Evolutionary conservation across 2,329 filamentous ascomycete species (phyloP), one percentile per base, ranked within the genome.

Genomic region (Ophiosphaerella korrae): DNA sequence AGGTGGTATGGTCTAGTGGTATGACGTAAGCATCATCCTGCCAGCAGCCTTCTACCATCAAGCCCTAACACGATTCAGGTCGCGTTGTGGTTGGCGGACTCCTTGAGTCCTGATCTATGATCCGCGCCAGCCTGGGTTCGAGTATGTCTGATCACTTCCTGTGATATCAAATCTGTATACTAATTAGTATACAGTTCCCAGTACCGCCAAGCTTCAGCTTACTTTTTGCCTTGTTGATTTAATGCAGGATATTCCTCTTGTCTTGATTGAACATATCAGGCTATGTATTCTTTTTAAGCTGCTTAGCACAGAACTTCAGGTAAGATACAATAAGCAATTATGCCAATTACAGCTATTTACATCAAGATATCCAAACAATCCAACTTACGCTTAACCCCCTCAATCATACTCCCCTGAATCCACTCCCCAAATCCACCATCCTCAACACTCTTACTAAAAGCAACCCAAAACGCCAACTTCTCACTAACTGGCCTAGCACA

Each of bases 381-480:
- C 11, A 29, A 29, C 26, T 11, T 11, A 29, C 4, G 5, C 29
- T 16, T 14, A 36, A 40, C 37, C 42, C 41, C 43, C 23, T 12
- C 48, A 24, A 70, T 43, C 67, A 82, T 72, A 35, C 71, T 67
- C 3, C 60, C 63, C 46, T 64, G 70, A 53, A 86, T 64, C 67
- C 80, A 86, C 50, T 82, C 80, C 34, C 76, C 73, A 67, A 87
- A 80, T 2, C 80, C 80, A 6, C 70, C 78, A 55, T 85, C 63
- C 13, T 47, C 81, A 14, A 87, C 80, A 46, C 83, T 86, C 31
- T 78, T 78, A 26, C 83, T 86, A 56, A 87, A 83, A 21, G 83
- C 79, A 2, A 84, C 80, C 64, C 82, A 85, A 53, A 84, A 78
- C 3, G 81, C 76, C 78, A 84, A 82, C 38, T 77, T 78, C 49